A percentile compares a stretch with the other conserved stretches of the same genome.
These are phyloP conservation scores for Tulasnella sp. DNA, from an alignment of 768 basidiomycete genomes.

Conservation along the genomic window DNA sequence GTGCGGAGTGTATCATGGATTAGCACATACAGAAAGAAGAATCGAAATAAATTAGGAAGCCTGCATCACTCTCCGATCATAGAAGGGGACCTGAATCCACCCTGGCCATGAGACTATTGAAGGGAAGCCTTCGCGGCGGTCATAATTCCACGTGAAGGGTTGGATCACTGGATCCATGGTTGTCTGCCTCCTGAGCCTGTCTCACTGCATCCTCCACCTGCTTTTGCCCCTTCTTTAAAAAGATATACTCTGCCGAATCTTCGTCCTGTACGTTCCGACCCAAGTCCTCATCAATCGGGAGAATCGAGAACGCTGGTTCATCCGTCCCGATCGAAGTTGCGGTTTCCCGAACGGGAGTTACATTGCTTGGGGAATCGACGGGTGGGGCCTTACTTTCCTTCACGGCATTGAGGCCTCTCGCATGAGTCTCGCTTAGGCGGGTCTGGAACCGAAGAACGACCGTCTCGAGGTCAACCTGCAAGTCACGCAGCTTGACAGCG, in stretches of 20 bases:
- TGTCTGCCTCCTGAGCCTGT: background rate
- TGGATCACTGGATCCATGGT: background rate
- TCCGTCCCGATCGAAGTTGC: background rate
- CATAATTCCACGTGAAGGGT: conserved; percentile 2
- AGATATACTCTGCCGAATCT: conserved; percentile 1
- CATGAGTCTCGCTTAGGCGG: conserved; percentile 1
- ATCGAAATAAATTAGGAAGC: conserved; percentile 1
- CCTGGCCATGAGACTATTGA: background rate
- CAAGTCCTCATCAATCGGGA: conserved; percentile 9
- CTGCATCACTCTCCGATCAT: background rate
- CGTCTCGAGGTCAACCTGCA: conserved; percentile 17
- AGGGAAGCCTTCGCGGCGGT: background rate
- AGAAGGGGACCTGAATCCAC: background rate
- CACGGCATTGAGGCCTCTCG: conserved; percentile 4
- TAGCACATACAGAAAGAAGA: conserved; percentile 1
- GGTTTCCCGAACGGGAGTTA: background rate
- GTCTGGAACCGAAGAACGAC: conserved; percentile 13
- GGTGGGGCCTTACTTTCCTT: background rate
- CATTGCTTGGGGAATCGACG: background rate
- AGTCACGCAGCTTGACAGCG: background rate
- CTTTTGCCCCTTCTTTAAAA: conserved; percentile 6
- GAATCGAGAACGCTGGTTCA: conserved; percentile 9
- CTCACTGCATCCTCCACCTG: conserved; percentile 19
- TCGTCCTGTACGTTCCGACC: background rate
- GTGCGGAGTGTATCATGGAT: conserved; percentile 2